Evolutionary conservation across 306 rosid species (phyloP), one percentile per base, ranked within the genome.

Genomic region (Arachis hypogaea): DNA sequence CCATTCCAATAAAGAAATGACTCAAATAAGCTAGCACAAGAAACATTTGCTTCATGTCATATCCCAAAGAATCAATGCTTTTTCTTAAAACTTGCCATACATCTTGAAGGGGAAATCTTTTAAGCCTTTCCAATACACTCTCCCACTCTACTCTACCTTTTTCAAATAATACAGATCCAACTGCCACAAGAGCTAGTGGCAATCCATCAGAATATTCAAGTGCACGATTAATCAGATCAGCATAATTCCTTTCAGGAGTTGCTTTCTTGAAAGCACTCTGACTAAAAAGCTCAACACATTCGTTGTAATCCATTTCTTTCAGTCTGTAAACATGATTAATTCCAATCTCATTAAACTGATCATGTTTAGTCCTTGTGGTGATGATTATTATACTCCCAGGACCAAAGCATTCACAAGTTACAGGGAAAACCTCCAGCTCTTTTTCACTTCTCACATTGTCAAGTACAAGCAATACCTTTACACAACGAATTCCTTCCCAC

Each of bases 321-420:
- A 78, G 7, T 8, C 0, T 2, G 12, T 66, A 72, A 0, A 49
- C 40, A 2, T 22, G 11, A 1, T 72, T 50, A 59, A 54, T 69
- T 47, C 43, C 1, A 5, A 4, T 11, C 7, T 30, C 5, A 10
- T 2, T 28, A 11, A 77, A 75, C 1, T 0, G 38, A 33, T 60
- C 2, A 41, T 0, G 10, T 2, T 0, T n/a, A 61, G 61, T 38
- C 30, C 71, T 52, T 4, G 81, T 69, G 0, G 76, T 69, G 6
- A 62, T 69, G 50, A 77, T 51, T 51, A 77, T 69, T 29, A 9
- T 55, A 42, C 81, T 77, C 1, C 76, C 71, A 50, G 3, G 7
- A 62, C 71, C 62, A 52, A 77, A 28, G 64, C 64, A 68, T 1
- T 77, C 12, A 10, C 49, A 43, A 29, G 6, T 61, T 68, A 68